Evolutionary conservation across 2,329 filamentous ascomycete genomes (phyloP), one percentile per base, ranked within the genome.

Genomic region (Coleophoma cylindrospora): DNA sequence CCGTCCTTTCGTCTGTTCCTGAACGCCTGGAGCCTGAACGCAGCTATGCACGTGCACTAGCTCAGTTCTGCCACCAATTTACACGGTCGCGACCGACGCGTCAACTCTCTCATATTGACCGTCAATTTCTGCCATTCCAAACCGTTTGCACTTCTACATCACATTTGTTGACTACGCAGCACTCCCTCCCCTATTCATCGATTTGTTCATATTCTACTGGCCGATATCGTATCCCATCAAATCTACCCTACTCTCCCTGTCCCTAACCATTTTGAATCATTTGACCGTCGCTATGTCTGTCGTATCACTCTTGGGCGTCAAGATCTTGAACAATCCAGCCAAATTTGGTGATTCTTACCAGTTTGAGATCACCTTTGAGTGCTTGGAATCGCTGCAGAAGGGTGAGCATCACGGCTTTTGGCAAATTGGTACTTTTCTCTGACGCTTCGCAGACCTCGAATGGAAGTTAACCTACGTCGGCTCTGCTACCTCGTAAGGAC

Each of bases 401-500:
- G 91, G 91, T 91, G 70, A 33, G 70, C 57, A 40, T 13, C 41
- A 45, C 44, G 43, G 32, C 52, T 57, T 27, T 27, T 27, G 27
- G 9, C 27, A 27, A 49, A 62, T 37, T 17, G 57, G 66, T 17
- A 41, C 45, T 47, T 41, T 47, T 40, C 36, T 34, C 63, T 95
- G 9, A 27, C 9, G 27, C 27, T 27, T 27, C 27, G 27, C 15
- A 38, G 94, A 99, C 73, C 84, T 99, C 54, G 94, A 99, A 74
- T 99, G 94, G 94, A 99, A 99, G 74, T 79, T 99, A 64, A 99
- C 91, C 69, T 99, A 99, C 64, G 94, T 99, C 66, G 95, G 94
- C 65, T 99, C 94, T 61, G 94, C 95, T 57, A 97, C 92, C 50
- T 96, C 90, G 88, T 95, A 78, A 76, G 87, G 79, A 59, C 43